phyloP scores from a whole-genome alignment of 1,139 yeast genomes.

The Saccharomyces hybrid region DNA sequence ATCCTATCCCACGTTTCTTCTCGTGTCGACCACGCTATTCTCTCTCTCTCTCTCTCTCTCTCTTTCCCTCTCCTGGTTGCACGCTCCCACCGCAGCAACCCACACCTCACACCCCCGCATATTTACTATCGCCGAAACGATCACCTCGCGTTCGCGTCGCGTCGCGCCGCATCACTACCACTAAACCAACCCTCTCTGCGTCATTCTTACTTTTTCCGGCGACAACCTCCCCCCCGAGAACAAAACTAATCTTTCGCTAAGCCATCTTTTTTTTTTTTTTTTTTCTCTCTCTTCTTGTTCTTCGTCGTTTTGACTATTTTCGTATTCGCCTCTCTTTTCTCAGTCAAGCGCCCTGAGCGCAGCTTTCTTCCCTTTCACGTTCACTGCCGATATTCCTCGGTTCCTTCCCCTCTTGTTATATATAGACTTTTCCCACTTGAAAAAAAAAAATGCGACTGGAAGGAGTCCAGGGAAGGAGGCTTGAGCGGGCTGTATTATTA shows the following conservation, averaged over 20 bases:
- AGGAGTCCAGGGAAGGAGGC: not conserved
- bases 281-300: not conserved
- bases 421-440: not conserved
- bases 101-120: slow-evolving; percentile 1
- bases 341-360: not conserved
- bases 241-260: not conserved
- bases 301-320: not conserved
- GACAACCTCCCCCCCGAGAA: not conserved
- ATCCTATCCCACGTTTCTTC: too few species aligned
- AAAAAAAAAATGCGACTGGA: not conserved
- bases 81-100: not conserved
- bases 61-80: too few species aligned
- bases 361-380: not conserved
- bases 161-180: not conserved
- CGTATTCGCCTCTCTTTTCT: not conserved
- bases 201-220: not conserved
- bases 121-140: not conserved
- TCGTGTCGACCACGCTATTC: not conserved
- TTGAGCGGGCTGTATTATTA: not conserved
- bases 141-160: not conserved
- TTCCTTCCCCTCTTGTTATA: not conserved
- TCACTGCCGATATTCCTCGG: not conserved
- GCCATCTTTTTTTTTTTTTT: not conserved
- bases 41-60: not conserved
- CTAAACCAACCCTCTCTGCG: too few species aligned